phyloP scores from a whole-genome alignment of 495 filamentous ascomycete genomes.

The Tuber brumale region DNA sequence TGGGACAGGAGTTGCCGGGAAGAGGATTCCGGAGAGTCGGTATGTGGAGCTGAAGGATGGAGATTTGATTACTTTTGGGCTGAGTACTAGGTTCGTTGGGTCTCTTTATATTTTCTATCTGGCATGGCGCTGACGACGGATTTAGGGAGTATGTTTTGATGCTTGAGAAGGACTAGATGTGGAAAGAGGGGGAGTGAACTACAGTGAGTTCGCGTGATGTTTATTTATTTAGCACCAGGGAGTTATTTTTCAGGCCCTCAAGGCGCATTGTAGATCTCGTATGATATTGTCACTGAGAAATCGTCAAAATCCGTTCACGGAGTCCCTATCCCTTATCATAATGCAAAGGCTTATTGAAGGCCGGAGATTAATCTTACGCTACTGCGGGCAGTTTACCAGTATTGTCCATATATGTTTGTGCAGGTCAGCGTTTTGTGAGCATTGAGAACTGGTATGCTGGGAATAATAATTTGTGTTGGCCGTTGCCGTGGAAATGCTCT shows the following conservation, averaged over 20 bases:
- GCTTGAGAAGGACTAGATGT: conserved; percentile 46
- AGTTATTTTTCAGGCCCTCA: neutral
- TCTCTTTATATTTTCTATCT: neutral
- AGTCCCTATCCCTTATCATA: neutral
- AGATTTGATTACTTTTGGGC: conserved; percentile 81
- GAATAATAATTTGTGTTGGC: neutral
- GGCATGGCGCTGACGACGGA: conserved; percentile 11
- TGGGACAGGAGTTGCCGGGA: conserved; percentile 75
- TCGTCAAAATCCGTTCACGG: neutral
- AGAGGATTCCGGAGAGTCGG: conserved; percentile 62
- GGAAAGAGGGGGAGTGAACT: neutral
- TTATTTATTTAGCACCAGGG: neutral
- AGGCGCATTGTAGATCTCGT: neutral
- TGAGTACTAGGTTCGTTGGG: conserved; percentile 57
- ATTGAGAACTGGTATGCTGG: neutral
- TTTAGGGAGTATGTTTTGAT: conserved; percentile 69
- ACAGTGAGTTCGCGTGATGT: neutral
- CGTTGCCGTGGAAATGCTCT: neutral
- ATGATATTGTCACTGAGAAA: neutral
- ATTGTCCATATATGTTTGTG: neutral
- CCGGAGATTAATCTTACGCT: neutral
- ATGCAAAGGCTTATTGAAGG: neutral
- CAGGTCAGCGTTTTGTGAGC: neutral
- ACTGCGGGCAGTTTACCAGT: neutral
- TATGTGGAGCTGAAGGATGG: conserved; percentile 83